A percentile compares a stretch with the other conserved stretches of the same genome.
phyloP scores from a whole-genome alignment of 1,139 yeast species.

The Yamadazyma aaseri region DNA sequence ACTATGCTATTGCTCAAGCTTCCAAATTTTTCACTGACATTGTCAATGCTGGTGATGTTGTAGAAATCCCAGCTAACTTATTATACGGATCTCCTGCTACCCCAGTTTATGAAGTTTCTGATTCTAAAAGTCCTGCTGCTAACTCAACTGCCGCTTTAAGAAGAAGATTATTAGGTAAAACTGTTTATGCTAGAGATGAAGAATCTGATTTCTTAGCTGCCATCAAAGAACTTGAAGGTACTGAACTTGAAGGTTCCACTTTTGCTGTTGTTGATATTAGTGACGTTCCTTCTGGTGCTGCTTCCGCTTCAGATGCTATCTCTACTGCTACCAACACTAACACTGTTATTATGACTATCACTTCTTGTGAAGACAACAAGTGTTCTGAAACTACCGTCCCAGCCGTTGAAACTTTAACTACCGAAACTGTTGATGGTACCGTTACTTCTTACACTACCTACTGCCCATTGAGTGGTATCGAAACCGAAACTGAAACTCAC shows the following conservation, averaged over 20 bases:
- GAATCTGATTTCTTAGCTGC: conserved; percentile 21
- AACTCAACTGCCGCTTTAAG: conserved; percentile 43
- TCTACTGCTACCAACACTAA: conserved; percentile 17
- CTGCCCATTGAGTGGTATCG: conserved; percentile 15
- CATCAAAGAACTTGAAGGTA: conserved; percentile 28
- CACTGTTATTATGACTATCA: conserved; percentile 35
- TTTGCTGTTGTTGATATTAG: conserved; percentile 17
- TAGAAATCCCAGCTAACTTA: conserved; percentile 32
- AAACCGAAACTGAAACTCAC: conserved; percentile 12
- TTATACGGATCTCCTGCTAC: conserved; percentile 27
- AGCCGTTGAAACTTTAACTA: conserved; percentile 21
- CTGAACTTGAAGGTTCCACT: conserved; percentile 15
- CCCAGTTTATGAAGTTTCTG: conserved; percentile 27
- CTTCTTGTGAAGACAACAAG: conserved; percentile 41
- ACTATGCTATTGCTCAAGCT: conserved; percentile 28
- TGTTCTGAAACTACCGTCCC: conserved; percentile 31
- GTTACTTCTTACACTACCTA: conserved; percentile 27
- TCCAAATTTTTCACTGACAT: conserved; percentile 35
- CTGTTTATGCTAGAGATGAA: conserved; percentile 13
- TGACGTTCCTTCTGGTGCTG: conserved; percentile 11
- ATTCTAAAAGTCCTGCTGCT: conserved; percentile 24
- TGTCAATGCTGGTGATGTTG: conserved; percentile 31
- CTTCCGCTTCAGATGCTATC: conserved; percentile 11
- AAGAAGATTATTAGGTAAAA: conserved; percentile 25
- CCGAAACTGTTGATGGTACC: conserved; percentile 22